Evolutionary conservation across 2,329 filamentous ascomycete genomes (phyloP), one percentile per base, ranked within the genome.

Genomic region (Pseudogymnoascus sp.): DNA sequence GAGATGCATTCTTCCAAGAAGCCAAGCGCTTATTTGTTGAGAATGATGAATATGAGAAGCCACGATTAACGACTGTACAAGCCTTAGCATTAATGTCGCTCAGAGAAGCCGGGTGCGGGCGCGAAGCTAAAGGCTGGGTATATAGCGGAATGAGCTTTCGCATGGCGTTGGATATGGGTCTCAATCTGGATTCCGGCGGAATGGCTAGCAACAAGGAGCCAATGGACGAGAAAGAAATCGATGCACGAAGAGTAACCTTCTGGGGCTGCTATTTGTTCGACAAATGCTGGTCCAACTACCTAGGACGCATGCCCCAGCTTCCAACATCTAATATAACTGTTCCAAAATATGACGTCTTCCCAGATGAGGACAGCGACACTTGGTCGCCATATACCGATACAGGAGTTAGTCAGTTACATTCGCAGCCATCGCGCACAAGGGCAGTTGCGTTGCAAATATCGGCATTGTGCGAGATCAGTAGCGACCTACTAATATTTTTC

Each of bases 201-300:
- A 81, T 91, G 63, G 82, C 83, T 6, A 80, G 78, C n/a, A 83
- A 82, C 63, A 80, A 78, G 63, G 80, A 82, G 60, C 33, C 58
- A 38, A 81, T 93, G 67, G 85, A 86, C 64, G 91, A 96, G 63
- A 83, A 89, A 55, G 93, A 97, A 73, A 84, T 95, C 39, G 94
- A 99, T 75, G 92, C 92, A 2, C 82, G 94, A 39, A 83, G 90
- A 61, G 88, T 97, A 42, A 97, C 94, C 0, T 97, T 97, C 71
- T 97, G 94, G 94, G 94, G 94, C 5, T 97, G 92, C 73, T 97
- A 94, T 74, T 77, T 96, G n/a, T 96, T 97, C 73, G 94, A 99
- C 78, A 97, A 97, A 81, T 96, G 91, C 74, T 97, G 93, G 92
- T 96, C 92, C 59, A 97, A 97, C 73, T 97, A 97, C 69, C 83